Percentiles rank a stretch among this genome's conserved stretches.
These are phyloP conservation scores for Amanita muscaria DNA, from an alignment of 768 basidiomycete species.

Conservation along the genomic window DNA sequence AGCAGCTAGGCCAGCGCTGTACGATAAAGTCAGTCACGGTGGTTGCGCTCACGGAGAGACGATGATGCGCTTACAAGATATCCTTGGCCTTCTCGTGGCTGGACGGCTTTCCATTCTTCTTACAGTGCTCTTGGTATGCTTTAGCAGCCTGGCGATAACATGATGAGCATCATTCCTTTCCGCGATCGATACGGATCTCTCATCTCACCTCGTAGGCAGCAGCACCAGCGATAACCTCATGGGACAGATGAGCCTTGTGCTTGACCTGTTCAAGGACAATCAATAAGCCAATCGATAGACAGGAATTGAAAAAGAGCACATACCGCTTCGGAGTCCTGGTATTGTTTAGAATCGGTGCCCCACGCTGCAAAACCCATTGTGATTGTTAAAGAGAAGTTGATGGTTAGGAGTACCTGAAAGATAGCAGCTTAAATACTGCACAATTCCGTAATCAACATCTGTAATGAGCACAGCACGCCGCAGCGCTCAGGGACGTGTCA, in stretches of 20 bases:
- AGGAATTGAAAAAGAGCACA: no score
- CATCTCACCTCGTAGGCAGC: slow-evolving; percentile 49
- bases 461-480: no score
- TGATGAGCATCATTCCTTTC: background rate
- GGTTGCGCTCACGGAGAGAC: background rate
- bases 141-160: slow-evolving; percentile 45
- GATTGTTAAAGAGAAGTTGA: no score
- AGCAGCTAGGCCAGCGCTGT: slow-evolving; percentile 45
- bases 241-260: slow-evolving; percentile 54
- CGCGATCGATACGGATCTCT: background rate
- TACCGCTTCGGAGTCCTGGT: no score
- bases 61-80: slow-evolving; percentile 27
- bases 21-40: background rate
- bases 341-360: no score
- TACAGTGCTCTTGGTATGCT: slow-evolving; percentile 49
- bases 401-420: no score
- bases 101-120: slow-evolving; percentile 36
- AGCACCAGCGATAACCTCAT: slow-evolving; percentile 61
- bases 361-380: no score
- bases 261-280: no score
- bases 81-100: slow-evolving; percentile 52
- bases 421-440: no score
- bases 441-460: no score
- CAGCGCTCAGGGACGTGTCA: no score
- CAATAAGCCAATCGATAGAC: no score